A percentile compares a stretch with the other conserved stretches of the same genome.
Conservation (phyloP, 1,284 basidiomycete species). For the Melampsora abietis-canadensis region DNA sequence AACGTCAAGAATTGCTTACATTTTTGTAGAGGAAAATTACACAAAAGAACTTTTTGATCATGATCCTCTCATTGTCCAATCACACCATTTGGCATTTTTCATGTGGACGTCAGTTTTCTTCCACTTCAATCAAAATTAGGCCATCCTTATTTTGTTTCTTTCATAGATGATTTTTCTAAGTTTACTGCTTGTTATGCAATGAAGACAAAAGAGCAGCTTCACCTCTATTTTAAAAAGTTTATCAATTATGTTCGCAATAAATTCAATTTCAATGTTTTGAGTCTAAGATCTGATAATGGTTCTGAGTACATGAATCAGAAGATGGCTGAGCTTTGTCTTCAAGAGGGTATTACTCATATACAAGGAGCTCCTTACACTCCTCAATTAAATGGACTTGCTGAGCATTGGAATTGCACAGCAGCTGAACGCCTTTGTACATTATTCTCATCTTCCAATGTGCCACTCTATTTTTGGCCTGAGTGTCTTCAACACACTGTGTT, state of each 20-base stretch:
- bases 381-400: not conserved
- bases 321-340: not conserved
- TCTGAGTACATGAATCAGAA: not conserved
- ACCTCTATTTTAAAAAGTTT: slow-evolving; percentile 51
- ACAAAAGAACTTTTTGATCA: not conserved
- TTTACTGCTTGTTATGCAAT: not conserved
- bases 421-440: not conserved
- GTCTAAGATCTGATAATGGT: slow-evolving; percentile 12
- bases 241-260: not conserved
- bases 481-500: not conserved
- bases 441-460: not conserved
- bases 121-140: not conserved
- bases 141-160: slow-evolving; percentile 18
- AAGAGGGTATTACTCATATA: not conserved
- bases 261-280: not conserved
- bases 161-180: slow-evolving; percentile 26
- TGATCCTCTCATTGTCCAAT: not conserved
- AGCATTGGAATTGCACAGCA: not conserved
- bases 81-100: not conserved
- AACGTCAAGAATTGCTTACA: not conserved
- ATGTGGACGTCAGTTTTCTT: not conserved
- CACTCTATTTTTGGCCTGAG: not conserved
- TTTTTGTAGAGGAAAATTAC: not conserved
- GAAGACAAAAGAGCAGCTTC: slow-evolving; percentile 3
- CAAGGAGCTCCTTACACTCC: slow-evolving; percentile 20